Evolutionary conservation across 179 eudicot species (phyloP).

Genomic region (Beta lomatogona): DNA sequence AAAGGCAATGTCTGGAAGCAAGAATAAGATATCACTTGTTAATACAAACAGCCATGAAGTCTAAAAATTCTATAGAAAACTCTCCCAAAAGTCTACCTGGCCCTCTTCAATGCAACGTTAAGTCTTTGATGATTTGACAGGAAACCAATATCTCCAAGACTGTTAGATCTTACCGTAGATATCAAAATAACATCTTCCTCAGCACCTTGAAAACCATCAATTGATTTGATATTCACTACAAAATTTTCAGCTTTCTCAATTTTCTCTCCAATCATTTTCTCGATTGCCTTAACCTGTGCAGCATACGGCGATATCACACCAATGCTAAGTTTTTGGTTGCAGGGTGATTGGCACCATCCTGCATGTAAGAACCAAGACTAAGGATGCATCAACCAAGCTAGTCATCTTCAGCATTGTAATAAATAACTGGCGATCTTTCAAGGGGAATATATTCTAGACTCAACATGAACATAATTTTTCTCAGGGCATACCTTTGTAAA

Average conservation of each 20-base stretch:
- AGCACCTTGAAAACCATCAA: conserved; percentile 70
- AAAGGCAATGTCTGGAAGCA: conserved; percentile 45
- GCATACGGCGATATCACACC: conserved; percentile 49
- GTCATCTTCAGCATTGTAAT: no score
- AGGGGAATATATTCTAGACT: no score
- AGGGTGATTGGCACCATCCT: conserved; percentile 26
- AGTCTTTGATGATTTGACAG: conserved; percentile 43
- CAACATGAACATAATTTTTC: no score
- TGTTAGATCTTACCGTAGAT: conserved; percentile 67
- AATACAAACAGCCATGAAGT: no score
- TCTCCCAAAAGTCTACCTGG: conserved; percentile 41
- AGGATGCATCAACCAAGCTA: no score
- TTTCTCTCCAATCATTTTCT: conserved; percentile 40
- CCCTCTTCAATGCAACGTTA: conserved; percentile 60
- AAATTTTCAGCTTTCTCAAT: conserved; percentile 44
- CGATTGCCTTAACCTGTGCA: conserved; percentile 55
- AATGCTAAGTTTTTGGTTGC: conserved; percentile 31
- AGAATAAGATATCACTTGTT: not conserved
- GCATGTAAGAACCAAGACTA: not conserved
- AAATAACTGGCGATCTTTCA: no score
- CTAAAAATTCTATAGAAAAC: not conserved
- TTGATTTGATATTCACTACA: conserved; percentile 50
- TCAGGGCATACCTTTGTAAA: conserved; percentile 45
- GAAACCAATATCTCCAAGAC: conserved; percentile 49
- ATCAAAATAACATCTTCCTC: conserved; percentile 59